A percentile compares a stretch with the other conserved stretches of the same genome.
Conservation (phyloP, 2,329 filamentous ascomycete genomes). For the Capronia coronata region DNA sequence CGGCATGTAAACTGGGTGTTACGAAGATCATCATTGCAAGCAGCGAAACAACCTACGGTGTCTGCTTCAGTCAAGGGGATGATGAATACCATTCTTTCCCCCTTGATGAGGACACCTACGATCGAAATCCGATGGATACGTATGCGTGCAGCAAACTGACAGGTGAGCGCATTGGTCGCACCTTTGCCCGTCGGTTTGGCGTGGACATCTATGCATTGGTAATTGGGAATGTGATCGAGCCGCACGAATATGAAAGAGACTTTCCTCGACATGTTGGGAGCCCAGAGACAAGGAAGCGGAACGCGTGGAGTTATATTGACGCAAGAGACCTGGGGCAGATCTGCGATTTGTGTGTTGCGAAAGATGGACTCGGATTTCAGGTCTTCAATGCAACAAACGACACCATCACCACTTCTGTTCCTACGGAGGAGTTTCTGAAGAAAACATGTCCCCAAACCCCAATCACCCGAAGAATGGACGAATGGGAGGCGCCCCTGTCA, state of each 20-base stretch:
- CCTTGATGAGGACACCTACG: constrained; percentile 50
- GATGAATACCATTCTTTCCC: constrained; percentile 53
- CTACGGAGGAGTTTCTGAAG: constrained; percentile 49
- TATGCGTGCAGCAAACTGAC: constrained; percentile 57
- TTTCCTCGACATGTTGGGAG: constrained; percentile 49
- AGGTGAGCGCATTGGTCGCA: constrained; percentile 51
- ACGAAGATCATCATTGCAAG: constrained; percentile 57
- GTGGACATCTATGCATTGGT: constrained; percentile 56
- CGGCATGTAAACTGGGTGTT: constrained; percentile 55
- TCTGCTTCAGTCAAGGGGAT: constrained; percentile 56
- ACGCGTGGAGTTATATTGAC: constrained; percentile 60
- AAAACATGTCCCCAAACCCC: constrained; percentile 45
- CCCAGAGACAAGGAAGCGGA: constrained; percentile 48
- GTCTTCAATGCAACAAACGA: constrained; percentile 61
- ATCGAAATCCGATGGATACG: constrained; percentile 55
- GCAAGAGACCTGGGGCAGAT: constrained; percentile 57
- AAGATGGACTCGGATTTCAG: constrained; percentile 54
- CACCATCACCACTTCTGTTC: constrained; percentile 50
- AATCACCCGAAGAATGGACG: constrained; percentile 51
- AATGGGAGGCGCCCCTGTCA: constrained; percentile 54
- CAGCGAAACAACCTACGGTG: constrained; percentile 55
- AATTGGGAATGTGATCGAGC: constrained; percentile 57
- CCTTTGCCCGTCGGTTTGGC: constrained; percentile 50
- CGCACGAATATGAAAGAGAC: constrained; percentile 52
- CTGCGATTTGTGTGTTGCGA: constrained; percentile 49